Base-by-base conservation (phyloP, 1,139 yeast species). In the Suhomyces anneliseae region DNA sequence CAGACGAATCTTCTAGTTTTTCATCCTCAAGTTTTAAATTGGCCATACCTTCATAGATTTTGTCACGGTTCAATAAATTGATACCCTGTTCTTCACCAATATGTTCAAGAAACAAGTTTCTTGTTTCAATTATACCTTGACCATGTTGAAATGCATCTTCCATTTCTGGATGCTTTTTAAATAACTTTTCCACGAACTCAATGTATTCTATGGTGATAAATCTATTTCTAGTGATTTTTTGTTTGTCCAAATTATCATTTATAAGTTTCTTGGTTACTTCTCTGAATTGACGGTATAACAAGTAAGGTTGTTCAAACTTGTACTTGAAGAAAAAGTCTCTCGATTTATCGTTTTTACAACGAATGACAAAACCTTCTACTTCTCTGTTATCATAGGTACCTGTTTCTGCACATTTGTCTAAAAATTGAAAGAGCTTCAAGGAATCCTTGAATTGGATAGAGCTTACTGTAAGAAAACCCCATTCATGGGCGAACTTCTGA, bases 251-350 rank as follows among this genome's bases (percentile, higher is more conserved):
- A n/a, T 74, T 75, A 4, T 57, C 61, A 0, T 59, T 55, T n/a
- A 92, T 69, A 51, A 78, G 79, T 39, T 72, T 71, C 58, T 81
- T 85, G 0, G 98, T 90, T 1, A 83, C 87, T 60, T 93, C 98
- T 53, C 99, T 77, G 79, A 95, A 83, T 59, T 88, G 90, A 49
- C 99, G 78, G 63, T 90, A 95, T 74, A 95, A 78, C 44, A 90
- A 70, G 59, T 95, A 95, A 0, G 99, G 99, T 66, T 95, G 97
- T 55, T 90, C 96, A 63, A 95, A 93, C 65, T 95, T 95, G 70
- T 75, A 93, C 68, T 95, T 95, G 79, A 90, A 95, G 66, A 95
- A 90, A 58, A 79, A 90, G 51, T 83, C 86, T 11, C 61, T 64
- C 19, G 53, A 56, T 10, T 53, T 45, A 4, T 59, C 61, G 34